Evolutionary conservation across 2,329 filamentous ascomycete genomes (phyloP), one percentile per base, ranked within the genome.

Genomic region (Paracamarosporium sp.): DNA sequence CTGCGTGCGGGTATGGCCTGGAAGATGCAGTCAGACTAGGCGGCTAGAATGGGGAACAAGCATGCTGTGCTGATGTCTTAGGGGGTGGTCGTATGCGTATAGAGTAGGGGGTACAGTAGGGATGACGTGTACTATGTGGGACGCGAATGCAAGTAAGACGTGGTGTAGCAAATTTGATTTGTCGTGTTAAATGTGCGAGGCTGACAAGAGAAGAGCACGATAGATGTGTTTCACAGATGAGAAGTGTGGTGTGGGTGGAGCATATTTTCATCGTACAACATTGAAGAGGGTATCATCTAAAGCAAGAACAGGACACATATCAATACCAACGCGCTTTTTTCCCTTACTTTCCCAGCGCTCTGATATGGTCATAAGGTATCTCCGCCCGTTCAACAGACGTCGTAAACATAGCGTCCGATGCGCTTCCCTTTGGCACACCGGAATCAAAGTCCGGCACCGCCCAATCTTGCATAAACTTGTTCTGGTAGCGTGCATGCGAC

Each of bases 291-390:
- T 55, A 55, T 47, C 53, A 51, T 46, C 24, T 22, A 27, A 31
- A 50, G 28, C 45, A 13, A 15, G 15, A 36, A 50, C 45, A 4
- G 17, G 36, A 46, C 36, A 25, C 46, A n/a, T n/a, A n/a, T n/a
- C n/a, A 33, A 48, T 22, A 36, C 20, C 31, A 30, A n/a, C n/a
- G 20, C 4, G 15, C 53, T 17, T 15, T 24, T 11, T 15, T 4
- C 9, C 17, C 36, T 59, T 33, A 63, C 30, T 61, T 61, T 57
- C 62, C 61, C 55, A 52, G 11, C 35, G 38, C 55, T 55, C 56
- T 52, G 28, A 65, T 54, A 53, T 63, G 56, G 59, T 68, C 63
- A 53, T 51, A 64, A 33, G 64, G 62, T 2, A 59, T 45, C 56
- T 60, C 52, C n/a, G 63, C 62, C 33, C 63, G 38, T 41, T 62